Conservation (phyloP, 352 stramenopile species). For the Pythium chondricola region DNA sequence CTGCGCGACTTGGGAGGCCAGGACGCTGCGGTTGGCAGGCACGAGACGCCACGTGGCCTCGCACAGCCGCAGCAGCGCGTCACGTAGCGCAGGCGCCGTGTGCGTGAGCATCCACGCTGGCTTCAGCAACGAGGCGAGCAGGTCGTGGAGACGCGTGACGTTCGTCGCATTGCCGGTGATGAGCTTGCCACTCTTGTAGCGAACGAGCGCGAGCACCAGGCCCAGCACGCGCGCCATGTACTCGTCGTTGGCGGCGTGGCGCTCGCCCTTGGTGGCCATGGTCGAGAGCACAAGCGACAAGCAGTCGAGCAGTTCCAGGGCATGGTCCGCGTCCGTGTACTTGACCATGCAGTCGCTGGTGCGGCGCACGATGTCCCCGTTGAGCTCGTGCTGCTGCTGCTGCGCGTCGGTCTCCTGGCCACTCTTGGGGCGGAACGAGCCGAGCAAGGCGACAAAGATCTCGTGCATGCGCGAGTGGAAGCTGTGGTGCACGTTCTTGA, state of each 20-base stretch:
- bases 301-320: slow-evolving; percentile 61
- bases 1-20: slow-evolving; percentile 30
- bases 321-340: slow-evolving; percentile 65
- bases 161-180: slow-evolving; percentile 29
- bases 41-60: slow-evolving; percentile 68
- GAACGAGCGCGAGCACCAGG: slow-evolving; percentile 48
- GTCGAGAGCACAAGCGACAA: slow-evolving; percentile 54
- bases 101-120: slow-evolving; percentile 39
- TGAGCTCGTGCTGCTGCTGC: slow-evolving; percentile 21
- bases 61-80: slow-evolving; percentile 42
- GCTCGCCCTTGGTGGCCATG: slow-evolving; percentile 24
- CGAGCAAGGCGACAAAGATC: slow-evolving; percentile 65
- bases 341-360: slow-evolving; percentile 71
- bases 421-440: slow-evolving; percentile 58
- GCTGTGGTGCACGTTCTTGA: slow-evolving; percentile 79
- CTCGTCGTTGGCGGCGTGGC: slow-evolving; percentile 35
- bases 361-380: slow-evolving; percentile 65
- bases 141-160: slow-evolving; percentile 37
- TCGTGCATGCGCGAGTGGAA: slow-evolving; percentile 85
- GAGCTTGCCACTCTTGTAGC: slow-evolving; percentile 49
- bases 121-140: slow-evolving; percentile 35
- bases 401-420: slow-evolving; percentile 12
- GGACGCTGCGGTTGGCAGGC: slow-evolving; percentile 26
- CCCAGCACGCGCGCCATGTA: slow-evolving; percentile 66
- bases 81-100: slow-evolving; percentile 27